Base-by-base conservation (phyloP, 2,329 filamentous ascomycete species). In the Eutypella sp. region DNA sequence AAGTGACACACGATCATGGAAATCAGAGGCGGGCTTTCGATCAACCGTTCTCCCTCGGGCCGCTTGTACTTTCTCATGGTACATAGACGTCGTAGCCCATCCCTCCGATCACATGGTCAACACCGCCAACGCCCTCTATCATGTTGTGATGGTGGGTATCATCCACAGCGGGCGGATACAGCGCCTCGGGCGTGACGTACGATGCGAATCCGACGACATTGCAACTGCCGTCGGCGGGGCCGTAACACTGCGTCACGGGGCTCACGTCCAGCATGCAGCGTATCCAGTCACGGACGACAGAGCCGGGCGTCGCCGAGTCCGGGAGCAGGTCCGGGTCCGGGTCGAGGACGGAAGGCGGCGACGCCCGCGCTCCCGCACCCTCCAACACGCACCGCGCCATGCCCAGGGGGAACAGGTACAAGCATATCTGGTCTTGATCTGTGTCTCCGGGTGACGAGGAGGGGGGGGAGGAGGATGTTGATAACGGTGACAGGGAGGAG, bases 321-420 rank as follows among this genome's bases (percentile, higher is more conserved):
- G 29, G 25, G n/a, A 34, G n/a, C 2, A 10, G n/a, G 27, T 23
- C 34, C 40, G 13, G 22, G 37, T 51, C 44, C 3, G 54, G 7
- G 25, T 56, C 53, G 51, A 56, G 9, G 33, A 29, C 27, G 36
- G 46, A 7, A 7, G 25, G 25, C 13, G 25, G 25, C 13, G 4
- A 27, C 46, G 4, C 47, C 46, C 10, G 47, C 39, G 9, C 54
- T 49, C 10, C 39, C 8, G 38, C n/a, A n/a, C n/a, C n/a, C n/a
- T 48, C 47, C 10, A 55, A 40, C 7, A 50, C 48, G 22, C 40
- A 44, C n/a, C 52, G 48, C 23, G 52, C 52, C 50, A 54, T 54
- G 9, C 53, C 53, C 9, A 56, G 11, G 2, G 53, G 53, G 22
- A 56, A 52, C 15, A 56, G 33, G 41, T 52, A 54, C 18, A 55